phyloP scores from a whole-genome alignment of 805 yeast species.

The Kodamaea kakaduensis region DNA sequence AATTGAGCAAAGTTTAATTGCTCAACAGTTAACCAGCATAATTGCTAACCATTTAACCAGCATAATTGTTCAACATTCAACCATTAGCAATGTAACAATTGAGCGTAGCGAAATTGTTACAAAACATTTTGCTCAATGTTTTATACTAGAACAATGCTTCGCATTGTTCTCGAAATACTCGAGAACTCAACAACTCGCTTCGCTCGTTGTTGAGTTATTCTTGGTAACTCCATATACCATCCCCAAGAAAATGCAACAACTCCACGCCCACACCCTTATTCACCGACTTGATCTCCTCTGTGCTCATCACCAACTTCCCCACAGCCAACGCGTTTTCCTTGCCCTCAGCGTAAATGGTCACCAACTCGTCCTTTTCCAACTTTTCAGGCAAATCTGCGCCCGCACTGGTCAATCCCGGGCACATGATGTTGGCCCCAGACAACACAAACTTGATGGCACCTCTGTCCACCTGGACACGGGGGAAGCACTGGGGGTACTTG shows the following conservation, averaged over 20 bases:
- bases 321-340: constrained; percentile 87
- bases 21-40: too few relatives aligned
- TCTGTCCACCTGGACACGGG: constrained; percentile 84
- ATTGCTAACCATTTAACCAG: too few relatives aligned
- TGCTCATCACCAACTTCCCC: constrained; percentile 83
- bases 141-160: background rate
- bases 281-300: constrained; percentile 76
- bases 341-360: constrained; percentile 86
- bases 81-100: background rate
- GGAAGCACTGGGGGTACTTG: constrained; percentile 78
- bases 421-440: constrained; percentile 97
- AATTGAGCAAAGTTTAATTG: too few relatives aligned
- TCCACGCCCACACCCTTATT: constrained; percentile 92
- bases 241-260: constrained; percentile 78
- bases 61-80: too few relatives aligned
- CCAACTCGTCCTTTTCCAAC: constrained; percentile 63
- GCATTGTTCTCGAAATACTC: background rate
- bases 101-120: background rate
- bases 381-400: constrained; percentile 83
- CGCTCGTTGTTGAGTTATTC: constrained; percentile 32
- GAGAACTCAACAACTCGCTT: constrained; percentile 1
- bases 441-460: constrained; percentile 94
- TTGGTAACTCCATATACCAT: constrained; percentile 73
- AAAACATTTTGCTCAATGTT: background rate
- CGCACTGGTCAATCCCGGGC: constrained; percentile 85